Conservation (phyloP, 306 rosid species). For the Betula pendula region DNA sequence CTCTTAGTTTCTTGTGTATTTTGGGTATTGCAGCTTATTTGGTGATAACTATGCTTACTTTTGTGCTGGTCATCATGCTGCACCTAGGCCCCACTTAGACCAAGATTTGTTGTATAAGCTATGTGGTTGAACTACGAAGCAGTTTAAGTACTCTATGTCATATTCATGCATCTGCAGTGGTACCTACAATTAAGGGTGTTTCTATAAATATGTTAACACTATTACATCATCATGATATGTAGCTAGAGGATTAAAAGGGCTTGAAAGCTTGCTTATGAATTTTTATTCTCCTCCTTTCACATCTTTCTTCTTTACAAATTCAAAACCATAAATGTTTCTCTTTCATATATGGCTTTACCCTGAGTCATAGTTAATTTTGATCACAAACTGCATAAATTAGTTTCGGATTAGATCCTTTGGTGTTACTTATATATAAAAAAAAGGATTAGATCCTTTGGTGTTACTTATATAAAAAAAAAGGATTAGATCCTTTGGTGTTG, state of each 20-base stretch:
- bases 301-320: not conserved
- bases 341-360: not conserved
- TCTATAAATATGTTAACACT: not conserved
- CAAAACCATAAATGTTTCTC: not conserved
- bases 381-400: not conserved
- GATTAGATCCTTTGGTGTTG: too few species aligned
- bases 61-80: too few species aligned
- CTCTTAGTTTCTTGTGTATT: too few species aligned
- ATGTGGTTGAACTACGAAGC: not conserved
- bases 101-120: not conserved
- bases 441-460: too few species aligned
- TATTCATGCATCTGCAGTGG: not conserved
- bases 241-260: not conserved
- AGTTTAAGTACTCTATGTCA: not conserved
- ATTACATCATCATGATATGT: not conserved
- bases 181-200: not conserved
- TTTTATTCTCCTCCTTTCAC: not conserved
- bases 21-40: too few species aligned
- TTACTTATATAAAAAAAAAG: too few species aligned
- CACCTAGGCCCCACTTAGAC: too few species aligned
- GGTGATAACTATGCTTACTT: too few species aligned
- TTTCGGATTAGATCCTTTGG: too few species aligned
- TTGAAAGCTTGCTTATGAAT: not conserved
- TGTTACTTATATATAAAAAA: too few species aligned
- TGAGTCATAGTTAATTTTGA: not conserved